A percentile compares a stretch with the other conserved stretches of the same genome.
Evolutionary conservation across 2,329 filamentous ascomycete genomes (phyloP).

Genomic region (Amauroascus niger): DNA sequence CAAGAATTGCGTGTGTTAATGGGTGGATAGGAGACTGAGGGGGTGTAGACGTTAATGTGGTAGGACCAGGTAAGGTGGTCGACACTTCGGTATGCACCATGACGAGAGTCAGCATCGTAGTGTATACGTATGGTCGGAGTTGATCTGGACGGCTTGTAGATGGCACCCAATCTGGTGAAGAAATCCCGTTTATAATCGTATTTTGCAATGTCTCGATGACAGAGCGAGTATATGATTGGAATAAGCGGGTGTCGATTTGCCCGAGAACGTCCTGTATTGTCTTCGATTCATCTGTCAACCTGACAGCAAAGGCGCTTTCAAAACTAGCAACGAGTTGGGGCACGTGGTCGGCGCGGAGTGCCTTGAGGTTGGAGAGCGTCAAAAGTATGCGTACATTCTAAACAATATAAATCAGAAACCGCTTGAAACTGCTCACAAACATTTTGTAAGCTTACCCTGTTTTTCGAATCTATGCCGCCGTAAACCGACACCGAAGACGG

Average conservation of each 20-base stretch:
- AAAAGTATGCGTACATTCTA: conserved; percentile 88
- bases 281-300: conserved; percentile 85
- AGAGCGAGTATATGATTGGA: conserved; percentile 82
- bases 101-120: conserved; percentile 72
- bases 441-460: conserved; percentile 37
- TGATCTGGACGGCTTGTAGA: conserved; percentile 52
- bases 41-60: conserved; percentile 60
- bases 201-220: conserved; percentile 56
- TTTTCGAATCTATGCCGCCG: conserved; percentile 45
- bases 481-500: conserved; percentile 37
- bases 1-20: conserved; percentile 71
- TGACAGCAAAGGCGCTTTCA: conserved; percentile 86
- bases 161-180: conserved; percentile 62
- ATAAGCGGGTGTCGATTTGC: conserved; percentile 84
- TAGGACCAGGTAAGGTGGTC: conserved; percentile 59
- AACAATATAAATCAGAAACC: background rate
- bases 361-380: conserved; percentile 83
- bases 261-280: conserved; percentile 81
- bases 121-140: conserved; percentile 82
- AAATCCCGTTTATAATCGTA: conserved; percentile 65
- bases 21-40: conserved; percentile 54
- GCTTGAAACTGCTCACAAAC: background rate
- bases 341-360: conserved; percentile 69
- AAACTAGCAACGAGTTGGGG: conserved; percentile 86
- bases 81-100: conserved; percentile 85